phyloP scores from a whole-genome alignment of 2,329 filamentous ascomycete species.

The Neoscytalidium dimidiatum region DNA sequence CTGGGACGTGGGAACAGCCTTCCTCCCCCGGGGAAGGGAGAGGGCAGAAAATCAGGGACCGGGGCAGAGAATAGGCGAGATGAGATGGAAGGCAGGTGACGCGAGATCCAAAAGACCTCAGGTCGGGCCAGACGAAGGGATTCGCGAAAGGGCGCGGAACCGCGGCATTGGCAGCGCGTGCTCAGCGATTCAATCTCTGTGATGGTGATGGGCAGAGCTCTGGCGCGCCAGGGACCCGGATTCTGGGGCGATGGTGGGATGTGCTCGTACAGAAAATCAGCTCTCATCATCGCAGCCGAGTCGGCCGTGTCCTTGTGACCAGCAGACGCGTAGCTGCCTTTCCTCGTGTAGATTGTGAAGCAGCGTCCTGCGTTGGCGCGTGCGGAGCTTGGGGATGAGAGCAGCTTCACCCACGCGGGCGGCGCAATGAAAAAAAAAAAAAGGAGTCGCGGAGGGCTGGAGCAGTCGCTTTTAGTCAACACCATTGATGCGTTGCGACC shows the following conservation, averaged over 20 bases:
- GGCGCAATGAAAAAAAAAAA: background rate
- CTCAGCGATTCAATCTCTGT: background rate
- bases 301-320: slow-evolving; percentile 12
- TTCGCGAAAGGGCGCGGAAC: too few species aligned
- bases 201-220: slow-evolving; percentile 13
- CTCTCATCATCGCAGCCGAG: background rate
- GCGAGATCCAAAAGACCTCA: background rate
- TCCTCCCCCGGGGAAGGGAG: background rate
- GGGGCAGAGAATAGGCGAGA: background rate
- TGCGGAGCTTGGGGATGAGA: background rate
- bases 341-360: slow-evolving; percentile 7
- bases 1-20: background rate
- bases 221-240: background rate
- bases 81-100: background rate
- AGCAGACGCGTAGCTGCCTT: slow-evolving; percentile 1
- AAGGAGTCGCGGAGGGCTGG: background rate
- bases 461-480: slow-evolving; percentile 8
- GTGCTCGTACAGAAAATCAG: slow-evolving; percentile 12
- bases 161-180: background rate
- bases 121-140: background rate
- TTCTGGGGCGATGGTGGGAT: background rate
- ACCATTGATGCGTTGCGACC: background rate
- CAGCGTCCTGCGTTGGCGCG: background rate
- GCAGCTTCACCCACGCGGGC: background rate
- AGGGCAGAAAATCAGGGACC: slow-evolving; percentile 10